Base-by-base conservation (phyloP, 352 stramenopile species). In the Sclerospora graminicola region DNA sequence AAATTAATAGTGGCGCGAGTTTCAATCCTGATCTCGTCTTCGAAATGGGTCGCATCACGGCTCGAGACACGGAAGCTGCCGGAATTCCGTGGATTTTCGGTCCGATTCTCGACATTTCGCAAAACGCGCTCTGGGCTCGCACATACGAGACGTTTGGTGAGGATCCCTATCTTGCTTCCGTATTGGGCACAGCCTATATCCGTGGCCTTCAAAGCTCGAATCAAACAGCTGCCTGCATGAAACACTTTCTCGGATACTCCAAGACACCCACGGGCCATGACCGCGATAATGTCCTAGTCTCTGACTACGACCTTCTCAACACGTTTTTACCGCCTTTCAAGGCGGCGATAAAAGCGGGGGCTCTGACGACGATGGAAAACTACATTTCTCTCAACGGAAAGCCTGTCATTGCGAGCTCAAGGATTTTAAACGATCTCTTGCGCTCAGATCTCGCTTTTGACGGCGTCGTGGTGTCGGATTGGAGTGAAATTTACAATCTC, bases 131-230 rank as follows among this genome's bases (percentile, higher is more conserved):
- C 26, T 96, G 86, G 84, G 54, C 71, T 11, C 62, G 86, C 2
- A 81, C 88, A 0, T 95, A 78, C 35, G 89, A 97, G 60, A 96
- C 85, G 8, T 97, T 95, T 67, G 83, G 89, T 4, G 82, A 96
- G 65, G 84, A 95, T 47, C 78, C 81, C 0, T 54, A 79, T 20
- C 19, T 94, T 6, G 75, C 76, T 1, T 72, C 75, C 0, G 49
- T 71, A n/a, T 78, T 96, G 65, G 82, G 60, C 0, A 46, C 53
- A 18, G 51, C 62, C 3, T 66, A 84, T 39, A 56, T 92, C 24
- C 43, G 60, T 6, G 83, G 85, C 8, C 61, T 96, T 13, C 83
- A 96, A 48, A 60, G 54, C 32, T 65, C 49, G 45, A 66, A 64
- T 28, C 46, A 64, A 5, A 68, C 68, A 5, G 76, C 80, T 4